Evolutionary conservation across 1,139 yeast genomes (phyloP).

Genomic region (Diutina siamensis): DNA sequence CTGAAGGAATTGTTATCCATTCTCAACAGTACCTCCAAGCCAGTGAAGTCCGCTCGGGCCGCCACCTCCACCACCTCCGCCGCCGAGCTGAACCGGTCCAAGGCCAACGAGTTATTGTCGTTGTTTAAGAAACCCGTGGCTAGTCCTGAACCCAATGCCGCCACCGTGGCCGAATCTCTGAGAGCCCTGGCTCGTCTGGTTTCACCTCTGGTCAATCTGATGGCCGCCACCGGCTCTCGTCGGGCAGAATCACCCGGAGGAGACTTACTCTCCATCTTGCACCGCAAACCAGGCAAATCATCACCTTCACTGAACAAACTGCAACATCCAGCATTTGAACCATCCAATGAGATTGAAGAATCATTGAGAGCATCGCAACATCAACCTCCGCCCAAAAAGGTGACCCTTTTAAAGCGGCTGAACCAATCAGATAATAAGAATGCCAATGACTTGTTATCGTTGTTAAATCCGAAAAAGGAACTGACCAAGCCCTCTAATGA

Average conservation of each 20-base stretch:
- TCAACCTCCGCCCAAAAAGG: constrained; percentile 8
- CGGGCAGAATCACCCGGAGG: constrained; percentile 5
- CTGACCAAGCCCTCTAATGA: not conserved
- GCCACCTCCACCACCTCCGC: constrained; percentile 7
- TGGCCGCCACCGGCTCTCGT: constrained; percentile 6
- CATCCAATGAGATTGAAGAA: constrained; percentile 21
- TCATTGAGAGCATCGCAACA: constrained; percentile 11
- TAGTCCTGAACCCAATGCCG: not conserved
- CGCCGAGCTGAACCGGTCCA: constrained; percentile 11
- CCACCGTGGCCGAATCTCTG: not conserved
- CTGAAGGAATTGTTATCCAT: constrained; percentile 44
- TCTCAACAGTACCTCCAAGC: constrained; percentile 22
- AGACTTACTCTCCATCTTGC: constrained; percentile 7
- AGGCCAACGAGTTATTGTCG: not conserved
- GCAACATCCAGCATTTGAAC: constrained; percentile 10
- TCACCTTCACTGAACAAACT: constrained; percentile 7
- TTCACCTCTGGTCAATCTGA: constrained; percentile 2
- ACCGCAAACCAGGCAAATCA: constrained; percentile 10
- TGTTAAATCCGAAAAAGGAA: constrained; percentile 9
- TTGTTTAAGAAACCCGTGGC: not conserved
- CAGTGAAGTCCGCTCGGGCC: constrained; percentile 11
- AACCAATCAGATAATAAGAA: constrained; percentile 7
- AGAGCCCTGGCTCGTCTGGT: not conserved
- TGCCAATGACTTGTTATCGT: constrained; percentile 12
- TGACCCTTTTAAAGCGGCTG: constrained; percentile 19